Evolutionary conservation across 2,329 filamentous ascomycete species (phyloP), one percentile per base, ranked within the genome.

Genomic region (Biscogniauxia marginata): DNA sequence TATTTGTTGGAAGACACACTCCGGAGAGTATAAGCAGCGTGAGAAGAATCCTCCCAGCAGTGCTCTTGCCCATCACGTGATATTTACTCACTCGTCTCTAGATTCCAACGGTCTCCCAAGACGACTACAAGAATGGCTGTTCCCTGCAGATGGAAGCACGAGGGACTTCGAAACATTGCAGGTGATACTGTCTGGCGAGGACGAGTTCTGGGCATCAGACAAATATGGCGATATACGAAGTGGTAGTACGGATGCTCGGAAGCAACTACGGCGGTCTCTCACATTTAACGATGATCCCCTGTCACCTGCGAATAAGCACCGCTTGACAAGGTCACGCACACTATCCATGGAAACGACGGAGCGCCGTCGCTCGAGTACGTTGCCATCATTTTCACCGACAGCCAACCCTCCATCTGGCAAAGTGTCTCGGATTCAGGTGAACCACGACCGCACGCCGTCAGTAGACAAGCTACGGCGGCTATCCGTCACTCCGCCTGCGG

Each of bases 1-100:
- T 50, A 67, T 71, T 30, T 70, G 68, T 50, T 71, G 68, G 68
- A 71, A 68, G 57, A 70, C 67, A 3, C 57, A 55, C 11, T 58
- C 57, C 3, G 68, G 68, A 7, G 61, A 63, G 47, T 69, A 67
- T 39, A 64, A 54, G 46, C 68, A 71, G 55, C 62, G 68, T 70
- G 60, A 59, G 65, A 59, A 7, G 16, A 22, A 34, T 49, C 4
- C 9, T 46, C n/a, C 4, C 3, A 23, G 34, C 19, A 48, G 5
- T 18, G 7, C 6, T 34, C 34, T 52, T 55, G 54, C 52, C 34
- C 20, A 22, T n/a, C 7, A 9, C 46, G 2, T 19, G 19, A 34
- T 24, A 48, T 43, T 22, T 53, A 5, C 49, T 39, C 13, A 39
- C 30, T 9, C 9, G 13, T 39, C 11, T 16, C 3, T n/a, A 71